These are phyloP conservation scores for Pseudogymnoascus sp. DNA, from an alignment of 2,329 filamentous ascomycete species.

Conservation along the genomic window DNA sequence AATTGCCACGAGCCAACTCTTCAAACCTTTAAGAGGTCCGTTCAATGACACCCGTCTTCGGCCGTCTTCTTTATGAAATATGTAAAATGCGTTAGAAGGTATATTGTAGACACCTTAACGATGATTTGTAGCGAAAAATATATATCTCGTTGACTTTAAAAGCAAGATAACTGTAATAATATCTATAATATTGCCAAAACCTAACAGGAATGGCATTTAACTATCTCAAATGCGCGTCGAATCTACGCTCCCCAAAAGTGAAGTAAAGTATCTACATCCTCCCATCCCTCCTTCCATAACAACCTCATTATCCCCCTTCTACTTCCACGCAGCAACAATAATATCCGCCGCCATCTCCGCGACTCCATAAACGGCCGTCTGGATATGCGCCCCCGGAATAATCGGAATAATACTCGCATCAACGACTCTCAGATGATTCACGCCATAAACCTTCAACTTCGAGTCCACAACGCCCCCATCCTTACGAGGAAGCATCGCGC, in stretches of 20 bases:
- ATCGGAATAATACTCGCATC: slow-evolving; percentile 21
- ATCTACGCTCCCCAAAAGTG: neutral
- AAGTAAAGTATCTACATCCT: neutral
- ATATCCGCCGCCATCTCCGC: slow-evolving; percentile 21
- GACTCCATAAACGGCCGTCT: slow-evolving; percentile 18
- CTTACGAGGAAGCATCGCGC: slow-evolving; percentile 19
- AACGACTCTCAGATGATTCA: slow-evolving; percentile 20
- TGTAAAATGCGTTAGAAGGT: neutral
- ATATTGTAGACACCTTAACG: neutral
- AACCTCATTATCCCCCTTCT: neutral
- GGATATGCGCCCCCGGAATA: slow-evolving; percentile 16
- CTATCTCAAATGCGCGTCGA: neutral
- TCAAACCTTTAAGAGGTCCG: neutral
- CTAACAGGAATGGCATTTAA: neutral
- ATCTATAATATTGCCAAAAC: neutral
- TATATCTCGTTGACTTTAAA: neutral
- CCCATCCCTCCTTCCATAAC: neutral
- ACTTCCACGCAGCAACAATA: slow-evolving; percentile 11
- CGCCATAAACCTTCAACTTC: slow-evolving; percentile 20
- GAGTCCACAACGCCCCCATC: slow-evolving; percentile 21
- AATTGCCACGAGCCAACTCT: neutral
- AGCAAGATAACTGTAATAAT: neutral
- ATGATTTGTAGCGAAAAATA: neutral
- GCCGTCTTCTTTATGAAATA: neutral
- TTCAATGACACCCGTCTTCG: neutral